Base-by-base conservation (phyloP, 2,329 filamentous ascomycete species). In the Microcyclosporella mali region DNA sequence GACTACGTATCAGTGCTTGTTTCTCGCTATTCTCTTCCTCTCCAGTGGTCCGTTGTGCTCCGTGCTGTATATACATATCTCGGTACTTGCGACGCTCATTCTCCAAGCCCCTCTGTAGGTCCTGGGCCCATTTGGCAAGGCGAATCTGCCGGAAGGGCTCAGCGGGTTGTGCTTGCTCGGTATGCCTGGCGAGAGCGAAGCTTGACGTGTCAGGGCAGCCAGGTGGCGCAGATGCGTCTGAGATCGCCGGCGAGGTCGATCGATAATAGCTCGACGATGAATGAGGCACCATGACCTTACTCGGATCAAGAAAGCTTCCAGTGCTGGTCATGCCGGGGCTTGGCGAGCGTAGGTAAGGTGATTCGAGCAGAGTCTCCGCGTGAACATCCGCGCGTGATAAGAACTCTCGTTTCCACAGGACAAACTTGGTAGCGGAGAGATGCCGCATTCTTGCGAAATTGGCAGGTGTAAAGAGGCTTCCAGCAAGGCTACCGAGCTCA, bases 401-500 rank as follows among this genome's bases (percentile, higher is more conserved):
- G 34, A 51, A 42, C 33, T 49, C 41, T 27, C 57, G 52, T 41
- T 81, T 75, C 83, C 85, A 92, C 38, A 78, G 71, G 10, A 94
- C 66, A 50, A 87, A 83, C 61, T 95, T 95, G 60, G 83, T 82
- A 1, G 88, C 88, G 2, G 88, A 82, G 1, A 82, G 77, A 63
- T 97, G 84, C 19, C 90, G 81, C 39, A 97, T 74, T 74, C 86
- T 89, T 3, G 85, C 76, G 29, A 88, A 77, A 28, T 85, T 88
- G 34, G 90, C 82, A 3, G 77, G 74, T 34, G 88, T 82, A 55
- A 97, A 89, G 0, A 95, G 69, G 14, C 78, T 77, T 7, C 79
- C 70, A n/a, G 94, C 77, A 1, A 97, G 71, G 7, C 69, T 64
- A 4, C 65, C 58, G 2, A 97, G 76, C 44, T 97, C 89, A 7